Percentiles rank a stretch among this genome's conserved stretches.
Conservation (phyloP, 2,329 filamentous ascomycete species). For the Thermomyces lanuginosus region DNA sequence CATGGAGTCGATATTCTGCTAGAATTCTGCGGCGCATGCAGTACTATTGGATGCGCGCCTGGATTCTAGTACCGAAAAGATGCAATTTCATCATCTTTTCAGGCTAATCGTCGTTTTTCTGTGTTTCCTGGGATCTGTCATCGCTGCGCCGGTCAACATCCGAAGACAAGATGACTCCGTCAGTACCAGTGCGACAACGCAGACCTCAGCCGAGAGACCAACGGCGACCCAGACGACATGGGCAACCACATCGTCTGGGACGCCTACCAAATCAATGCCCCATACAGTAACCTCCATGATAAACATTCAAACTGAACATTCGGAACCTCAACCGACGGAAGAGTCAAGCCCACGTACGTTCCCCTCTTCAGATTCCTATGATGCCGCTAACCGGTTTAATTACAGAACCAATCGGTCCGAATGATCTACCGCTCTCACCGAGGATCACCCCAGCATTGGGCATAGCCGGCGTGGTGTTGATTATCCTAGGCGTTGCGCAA, state of each 20-base stretch:
- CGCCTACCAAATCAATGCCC: slow-evolving; percentile 1
- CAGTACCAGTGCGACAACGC: slow-evolving; percentile 2
- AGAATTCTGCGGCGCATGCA: too few relatives aligned
- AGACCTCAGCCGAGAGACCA: slow-evolving; percentile 3
- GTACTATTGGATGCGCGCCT: too few relatives aligned
- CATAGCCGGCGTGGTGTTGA: slow-evolving; percentile 59
- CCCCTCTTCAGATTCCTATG: background rate
- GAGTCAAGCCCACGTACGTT: background rate
- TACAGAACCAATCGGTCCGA: slow-evolving; percentile 10
- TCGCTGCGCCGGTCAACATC: background rate
- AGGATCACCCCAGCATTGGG: slow-evolving; percentile 65
- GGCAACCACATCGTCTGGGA: background rate
- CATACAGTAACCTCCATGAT: slow-evolving; percentile 4
- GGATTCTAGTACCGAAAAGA: too few relatives aligned
- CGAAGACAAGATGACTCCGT: slow-evolving; percentile 5
- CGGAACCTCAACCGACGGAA: slow-evolving; percentile 4
- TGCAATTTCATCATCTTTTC: too few relatives aligned
- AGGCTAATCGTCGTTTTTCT: too few relatives aligned
- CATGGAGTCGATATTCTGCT: too few relatives aligned
- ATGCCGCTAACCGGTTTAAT: background rate
- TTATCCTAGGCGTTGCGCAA: slow-evolving; percentile 55
- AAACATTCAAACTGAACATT: slow-evolving; percentile 5
- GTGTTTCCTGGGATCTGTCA: slow-evolving; percentile 2
- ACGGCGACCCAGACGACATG: slow-evolving; percentile 1
- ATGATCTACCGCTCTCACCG: slow-evolving; percentile 52